Base-by-base conservation (phyloP, 2,329 filamentous ascomycete species). In the Plenodomus tracheiphilus region DNA sequence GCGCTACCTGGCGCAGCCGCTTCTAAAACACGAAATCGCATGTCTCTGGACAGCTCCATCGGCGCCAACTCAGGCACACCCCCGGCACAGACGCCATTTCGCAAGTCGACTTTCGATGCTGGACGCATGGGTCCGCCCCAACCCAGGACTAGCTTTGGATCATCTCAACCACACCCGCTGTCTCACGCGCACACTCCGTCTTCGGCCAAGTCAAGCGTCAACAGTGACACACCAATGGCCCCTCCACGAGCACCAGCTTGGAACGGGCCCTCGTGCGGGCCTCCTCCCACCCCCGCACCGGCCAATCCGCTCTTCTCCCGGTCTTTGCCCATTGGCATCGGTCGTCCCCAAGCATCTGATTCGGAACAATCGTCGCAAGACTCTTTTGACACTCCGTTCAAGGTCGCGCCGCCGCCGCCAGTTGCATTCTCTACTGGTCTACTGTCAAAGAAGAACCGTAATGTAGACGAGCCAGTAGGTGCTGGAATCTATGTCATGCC, bases 371-470 rank as follows among this genome's bases (percentile, higher is more conserved):
- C 70, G 11, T 76, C 77, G 2, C 70, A 76, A 2, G 79, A 78
- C 17, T 80, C 79, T 4, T 86, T 90, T 58, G 86, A 87, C 25
- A 95, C 90, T 0, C 90, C 90, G 0, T 94, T 89, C 74, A 92
- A 90, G 71, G 79, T 84, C 42, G 87, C 85, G 7, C 91, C 86
- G 66, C 88, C 92, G 18, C 49, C 50, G 21, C 86, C 89, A 25
- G 85, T 88, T 35, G 91, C 91, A 74, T 91, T 91, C 79, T 97
- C 94, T 1, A 97, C 94, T 0, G 65, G 65, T 17, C 78, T 99
- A 21, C 87, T 99, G 45, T 97, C 94, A 10, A 99, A 99, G 76
- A 89, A 95, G 72, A 95, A 94, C 65, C 86, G 89, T 48, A 75
- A 78, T 69, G 83, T 86, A 0, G 90, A 97, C 59, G 82, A 90